Conservation (phyloP, 148 eudicot species). For the Mesembryanthemum crystallinum region DNA sequence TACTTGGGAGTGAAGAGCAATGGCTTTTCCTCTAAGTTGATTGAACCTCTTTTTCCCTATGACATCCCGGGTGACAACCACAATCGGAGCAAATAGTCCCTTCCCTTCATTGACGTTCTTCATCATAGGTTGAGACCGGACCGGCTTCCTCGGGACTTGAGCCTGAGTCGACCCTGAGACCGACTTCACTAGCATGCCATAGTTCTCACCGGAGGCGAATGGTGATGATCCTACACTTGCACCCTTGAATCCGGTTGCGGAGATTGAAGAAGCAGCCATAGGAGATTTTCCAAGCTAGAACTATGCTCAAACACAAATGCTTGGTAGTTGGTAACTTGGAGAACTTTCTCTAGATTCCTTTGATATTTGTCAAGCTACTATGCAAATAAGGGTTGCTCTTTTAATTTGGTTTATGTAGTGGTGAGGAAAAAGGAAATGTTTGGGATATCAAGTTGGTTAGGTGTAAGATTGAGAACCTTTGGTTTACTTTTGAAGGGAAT, state of each 20-base stretch:
- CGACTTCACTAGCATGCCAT: conserved; percentile 37
- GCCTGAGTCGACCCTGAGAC: conserved; percentile 35
- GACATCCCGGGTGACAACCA: conserved; percentile 64
- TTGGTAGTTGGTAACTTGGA: not conserved
- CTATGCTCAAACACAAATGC: not conserved
- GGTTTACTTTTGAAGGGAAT: conserved; percentile 8
- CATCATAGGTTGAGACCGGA: conserved; percentile 63
- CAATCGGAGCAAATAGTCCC: conserved; percentile 83
- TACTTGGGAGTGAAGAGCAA: conserved; percentile 97
- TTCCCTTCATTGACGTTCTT: conserved; percentile 89
- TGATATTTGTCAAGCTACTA: not conserved
- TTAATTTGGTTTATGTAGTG: conserved; percentile 21
- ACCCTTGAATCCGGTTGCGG: conserved; percentile 35
- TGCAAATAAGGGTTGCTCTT: not conserved
- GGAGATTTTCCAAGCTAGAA: not conserved
- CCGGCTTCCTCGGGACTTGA: conserved; percentile 39
- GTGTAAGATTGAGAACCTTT: conserved; percentile 34
- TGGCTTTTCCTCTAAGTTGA: conserved; percentile 95
- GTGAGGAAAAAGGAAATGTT: not conserved
- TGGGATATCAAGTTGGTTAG: conserved; percentile 1
- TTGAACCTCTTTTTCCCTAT: conserved; percentile 85
- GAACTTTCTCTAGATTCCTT: not conserved
- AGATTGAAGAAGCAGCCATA: conserved; percentile 52
- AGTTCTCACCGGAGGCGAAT: conserved; percentile 64
- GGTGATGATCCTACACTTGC: conserved; percentile 38